Conservation (phyloP, 768 basidiomycete species). For the Boletellus ananiceps region DNA sequence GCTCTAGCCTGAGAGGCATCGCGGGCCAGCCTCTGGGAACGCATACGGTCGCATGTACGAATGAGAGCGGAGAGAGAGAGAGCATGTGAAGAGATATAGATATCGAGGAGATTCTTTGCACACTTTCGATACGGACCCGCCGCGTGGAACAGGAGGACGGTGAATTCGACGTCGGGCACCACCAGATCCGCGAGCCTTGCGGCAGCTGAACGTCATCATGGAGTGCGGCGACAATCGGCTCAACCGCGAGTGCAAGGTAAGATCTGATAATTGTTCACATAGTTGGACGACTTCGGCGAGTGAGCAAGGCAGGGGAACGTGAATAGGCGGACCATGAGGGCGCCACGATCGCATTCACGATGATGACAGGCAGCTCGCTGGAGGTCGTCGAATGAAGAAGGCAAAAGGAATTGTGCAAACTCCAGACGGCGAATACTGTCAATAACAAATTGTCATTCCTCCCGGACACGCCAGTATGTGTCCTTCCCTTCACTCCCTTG, state of each 20-base stretch:
- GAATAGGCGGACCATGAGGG: background rate
- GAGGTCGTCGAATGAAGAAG: background rate
- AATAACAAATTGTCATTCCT: background rate
- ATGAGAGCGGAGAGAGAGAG: background rate
- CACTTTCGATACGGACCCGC: background rate
- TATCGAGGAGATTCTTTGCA: background rate
- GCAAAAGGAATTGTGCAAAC: background rate
- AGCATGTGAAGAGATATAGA: background rate
- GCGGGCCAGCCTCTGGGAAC: background rate
- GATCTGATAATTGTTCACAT: background rate
- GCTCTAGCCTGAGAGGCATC: background rate
- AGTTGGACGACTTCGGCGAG: background rate
- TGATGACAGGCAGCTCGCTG: background rate
- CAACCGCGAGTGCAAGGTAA: background rate
- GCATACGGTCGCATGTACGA: background rate
- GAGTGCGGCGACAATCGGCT: background rate
- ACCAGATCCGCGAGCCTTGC: background rate
- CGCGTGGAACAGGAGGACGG: background rate
- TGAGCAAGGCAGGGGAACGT: background rate
- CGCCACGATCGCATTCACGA: background rate
- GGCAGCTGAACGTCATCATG: background rate
- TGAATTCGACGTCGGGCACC: background rate
- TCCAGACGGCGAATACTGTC: background rate
- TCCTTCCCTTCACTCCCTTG: background rate
- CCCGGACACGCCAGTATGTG: background rate